Base-by-base conservation (phyloP, 306 rosid genomes). In the Cucurbita ficifolia region DNA sequence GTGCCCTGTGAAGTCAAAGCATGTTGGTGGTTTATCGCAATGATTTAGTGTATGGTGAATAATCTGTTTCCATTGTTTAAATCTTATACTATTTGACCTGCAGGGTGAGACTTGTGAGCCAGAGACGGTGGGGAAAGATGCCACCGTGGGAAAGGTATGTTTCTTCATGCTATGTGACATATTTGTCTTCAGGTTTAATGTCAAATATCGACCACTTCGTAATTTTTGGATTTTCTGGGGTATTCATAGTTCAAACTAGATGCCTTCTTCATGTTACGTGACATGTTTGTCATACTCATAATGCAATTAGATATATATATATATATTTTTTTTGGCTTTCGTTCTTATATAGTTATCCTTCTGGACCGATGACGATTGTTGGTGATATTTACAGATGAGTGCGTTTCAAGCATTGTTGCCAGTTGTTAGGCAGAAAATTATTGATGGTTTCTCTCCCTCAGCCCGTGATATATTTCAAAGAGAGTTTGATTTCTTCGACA, bases 401-500 rank as follows among this genome's bases (percentile, higher is more conserved):
- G 78, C 92, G 7, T 94, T 94, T 82, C 92, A 80, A 75, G 96
- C 84, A 50, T 77, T 94, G 76, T 82, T 94, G 79, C 98, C 96
- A 42, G 79, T 79, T 40, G 97, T 94, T 55, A 90, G 88, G 84
- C 89, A 90, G 78, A 92, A 22, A 8, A 87, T 94, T 75, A 79
- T 94, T 82, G 97, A 90, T 70, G 96, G 88, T 67, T 94, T 94
- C 76, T 82, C 57, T 77, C 78, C 84, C 55, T 89, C 84, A 82
- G 98, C 96, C 50, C 88, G 59, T 9, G 97, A 90, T 74, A 3
- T 94, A 68, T 94, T 90, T 76, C 83, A 46, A 50, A 87, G 97
- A 79, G 98, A 94, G 80, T 94, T 94, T 85, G 92, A 89, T 86
- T 94, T 94, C 85, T 90, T 94, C 61, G 97, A 94, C 85, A 89